Evolutionary conservation across 1,284 basidiomycete genomes (phyloP), one percentile per base, ranked within the genome.

Genomic region (Pseudozyma flocculosa): DNA sequence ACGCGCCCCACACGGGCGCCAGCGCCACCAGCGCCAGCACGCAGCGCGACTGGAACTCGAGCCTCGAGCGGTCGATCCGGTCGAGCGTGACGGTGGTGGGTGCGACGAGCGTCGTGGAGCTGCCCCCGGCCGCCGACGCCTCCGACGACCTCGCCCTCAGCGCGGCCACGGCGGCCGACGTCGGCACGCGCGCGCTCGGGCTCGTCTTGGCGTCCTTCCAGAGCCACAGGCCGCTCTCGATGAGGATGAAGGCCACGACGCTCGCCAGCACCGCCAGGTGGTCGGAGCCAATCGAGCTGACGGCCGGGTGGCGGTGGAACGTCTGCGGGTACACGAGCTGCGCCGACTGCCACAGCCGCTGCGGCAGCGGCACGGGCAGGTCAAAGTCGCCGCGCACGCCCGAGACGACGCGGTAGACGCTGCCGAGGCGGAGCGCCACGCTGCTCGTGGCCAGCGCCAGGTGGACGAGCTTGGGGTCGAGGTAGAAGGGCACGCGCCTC

Each of bases 211-310:
- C 62, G 11, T 46, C 40, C 40, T 54, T 57, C 50, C 57, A 61
- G 11, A 65, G 21, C 57, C 57, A 65, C 2, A 65, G n/a, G 4
- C 62, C 62, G 38, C 54, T 54, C 39, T 65, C 62, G 45, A 65
- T 19, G 3, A 59, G 47, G 34, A 68, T 62, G 26, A 48, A 61
- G 19, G 46, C 38, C 0, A 41, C 36, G 8, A 44, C 45, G 46
- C 64, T 61, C 7, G 60, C 22, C 14, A 54, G 55, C 8, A 63
- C 56, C 38, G 60, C 54, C 1, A 63, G 50, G 22, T 68, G 56
- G 24, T 68, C 64, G 14, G 56, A 63, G 43, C 61, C 56, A 51
- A 68, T 68, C 13, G 61, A 63, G 40, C 56, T 57, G 32, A 57
- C 54, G 3, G 64, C 64, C 11, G 64, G 61, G 18, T 68, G 64